phyloP scores from a whole-genome alignment of 2,329 filamentous ascomycete genomes.

The Neurospora sp. region DNA sequence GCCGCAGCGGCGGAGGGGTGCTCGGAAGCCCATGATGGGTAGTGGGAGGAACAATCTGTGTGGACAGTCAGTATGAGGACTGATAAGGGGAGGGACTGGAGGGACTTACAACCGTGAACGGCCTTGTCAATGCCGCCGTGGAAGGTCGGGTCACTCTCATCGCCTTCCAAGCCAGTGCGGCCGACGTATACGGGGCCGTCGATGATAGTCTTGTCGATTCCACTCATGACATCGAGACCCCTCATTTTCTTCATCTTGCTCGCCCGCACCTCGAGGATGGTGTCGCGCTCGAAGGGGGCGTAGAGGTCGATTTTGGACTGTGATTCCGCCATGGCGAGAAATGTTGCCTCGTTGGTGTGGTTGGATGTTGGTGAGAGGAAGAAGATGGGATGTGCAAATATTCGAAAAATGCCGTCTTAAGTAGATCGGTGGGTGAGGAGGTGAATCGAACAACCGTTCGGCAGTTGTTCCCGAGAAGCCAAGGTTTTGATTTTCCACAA shows the following conservation, averaged over 20 bases:
- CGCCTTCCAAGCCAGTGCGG: conserved; percentile 42
- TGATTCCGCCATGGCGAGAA: conserved; percentile 6
- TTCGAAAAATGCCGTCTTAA: background rate
- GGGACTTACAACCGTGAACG: conserved; percentile 42
- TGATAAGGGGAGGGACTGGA: background rate
- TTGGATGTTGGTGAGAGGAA: background rate
- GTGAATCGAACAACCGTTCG: background rate
- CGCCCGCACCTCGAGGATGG: conserved; percentile 45
- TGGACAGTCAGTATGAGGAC: background rate
- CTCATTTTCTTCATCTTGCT: conserved; percentile 46
- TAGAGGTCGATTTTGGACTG: conserved; percentile 24
- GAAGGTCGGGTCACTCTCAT: conserved; percentile 53
- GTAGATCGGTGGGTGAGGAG: background rate
- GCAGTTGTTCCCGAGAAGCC: background rate
- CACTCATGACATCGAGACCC: conserved; percentile 40
- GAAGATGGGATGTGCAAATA: background rate
- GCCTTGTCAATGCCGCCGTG: conserved; percentile 57
- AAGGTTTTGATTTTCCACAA: background rate
- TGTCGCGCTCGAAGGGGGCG: conserved; percentile 36
- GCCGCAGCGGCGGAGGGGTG: conserved; percentile 39
- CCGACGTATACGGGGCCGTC: conserved; percentile 35
- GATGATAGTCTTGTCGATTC: conserved; percentile 44
- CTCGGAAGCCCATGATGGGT: conserved; percentile 42
- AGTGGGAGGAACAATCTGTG: conserved; percentile 50
- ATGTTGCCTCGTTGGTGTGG: background rate